These are phyloP conservation scores for Sarocladium strictum DNA, from an alignment of 2,329 filamentous ascomycete genomes.

Conservation along the genomic window DNA sequence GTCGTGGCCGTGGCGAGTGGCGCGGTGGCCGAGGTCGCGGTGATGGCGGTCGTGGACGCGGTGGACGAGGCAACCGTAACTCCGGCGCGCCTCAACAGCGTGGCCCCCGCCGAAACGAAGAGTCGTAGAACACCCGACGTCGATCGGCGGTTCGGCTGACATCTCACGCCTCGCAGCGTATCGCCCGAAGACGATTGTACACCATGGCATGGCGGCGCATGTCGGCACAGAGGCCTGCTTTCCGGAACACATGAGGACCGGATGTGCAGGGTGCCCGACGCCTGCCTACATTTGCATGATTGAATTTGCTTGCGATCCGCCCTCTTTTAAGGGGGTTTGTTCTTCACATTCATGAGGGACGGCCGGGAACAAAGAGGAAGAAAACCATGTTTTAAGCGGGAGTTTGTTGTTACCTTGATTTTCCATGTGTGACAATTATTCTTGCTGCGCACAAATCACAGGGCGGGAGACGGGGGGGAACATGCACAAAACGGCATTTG, in stretches of 20 bases:
- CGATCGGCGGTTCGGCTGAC: conserved; percentile 21
- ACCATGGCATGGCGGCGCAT: conserved; percentile 31
- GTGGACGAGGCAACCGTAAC: conserved; percentile 33
- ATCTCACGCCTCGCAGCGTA: conserved; percentile 19
- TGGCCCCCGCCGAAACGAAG: conserved; percentile 31
- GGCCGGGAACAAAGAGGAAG: background rate
- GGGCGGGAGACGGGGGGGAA: background rate
- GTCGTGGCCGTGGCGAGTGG: conserved; percentile 39
- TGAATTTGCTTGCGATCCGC: conserved; percentile 2
- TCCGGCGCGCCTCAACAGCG: conserved; percentile 22
- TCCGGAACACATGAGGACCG: background rate
- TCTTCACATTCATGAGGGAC: background rate
- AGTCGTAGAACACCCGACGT: conserved; percentile 27
- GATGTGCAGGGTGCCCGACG: background rate
- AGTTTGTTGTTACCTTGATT: conserved; percentile 8
- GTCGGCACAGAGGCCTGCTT: background rate
- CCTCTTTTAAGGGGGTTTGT: background rate
- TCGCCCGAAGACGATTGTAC: conserved; percentile 29
- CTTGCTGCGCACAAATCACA: background rate
- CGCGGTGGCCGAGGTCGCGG: conserved; percentile 48
- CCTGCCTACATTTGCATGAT: background rate
- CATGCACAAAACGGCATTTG: background rate
- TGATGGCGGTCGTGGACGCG: conserved; percentile 40
- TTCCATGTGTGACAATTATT: conserved; percentile 9
- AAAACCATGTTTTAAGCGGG: conserved; percentile 4